Evolutionary conservation across 352 stramenopile genomes (phyloP), one percentile per base, ranked within the genome.

Genomic region (Globisporangium echinulatum): DNA sequence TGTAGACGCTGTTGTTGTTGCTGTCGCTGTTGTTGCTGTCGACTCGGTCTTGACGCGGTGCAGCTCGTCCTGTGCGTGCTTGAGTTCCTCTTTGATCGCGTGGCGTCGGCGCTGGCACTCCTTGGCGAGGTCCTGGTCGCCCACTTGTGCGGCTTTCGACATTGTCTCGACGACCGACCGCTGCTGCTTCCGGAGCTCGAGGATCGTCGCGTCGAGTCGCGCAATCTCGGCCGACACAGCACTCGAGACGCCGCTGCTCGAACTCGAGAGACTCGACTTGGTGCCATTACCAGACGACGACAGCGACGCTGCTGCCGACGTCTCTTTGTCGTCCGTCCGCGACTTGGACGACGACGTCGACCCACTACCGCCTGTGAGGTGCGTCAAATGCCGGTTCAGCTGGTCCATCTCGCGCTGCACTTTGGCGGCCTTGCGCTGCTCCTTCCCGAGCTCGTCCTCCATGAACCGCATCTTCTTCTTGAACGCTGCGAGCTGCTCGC

Each of bases 351-450:
- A 70, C 6, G 64, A 69, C 11, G 44, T 8, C 8, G 40, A 46
- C 40, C 9, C 14, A 15, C 9, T 14, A n/a, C 15, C 46, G 14
- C 25, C 11, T n/a, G 46, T 25, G 6, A 91, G 53, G 10, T 71
- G 81, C 14, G 72, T 64, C 39, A 90, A 74, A 49, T 92, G 83
- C 55, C 87, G 83, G 52, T 82, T 90, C 48, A 92, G 77, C 65
- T 92, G 84, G 48, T 90, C 80, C 80, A 92, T 91, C 56, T 95
- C 85, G 48, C 88, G 85, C 57, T 90, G 74, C 19, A 95, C 79
- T 50, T 82, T 79, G 15, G 68, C 64, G 37, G 82, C 72, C 56
- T 91, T 92, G 51, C 78, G 77, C 62, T 91, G 82, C 62, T 93
- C 82, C 61, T 93, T 93, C 46, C 70, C 66, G 17, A 95, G 58